Base-by-base conservation (phyloP, 1,284 basidiomycete species). In the Moniliophthora roreri region DNA sequence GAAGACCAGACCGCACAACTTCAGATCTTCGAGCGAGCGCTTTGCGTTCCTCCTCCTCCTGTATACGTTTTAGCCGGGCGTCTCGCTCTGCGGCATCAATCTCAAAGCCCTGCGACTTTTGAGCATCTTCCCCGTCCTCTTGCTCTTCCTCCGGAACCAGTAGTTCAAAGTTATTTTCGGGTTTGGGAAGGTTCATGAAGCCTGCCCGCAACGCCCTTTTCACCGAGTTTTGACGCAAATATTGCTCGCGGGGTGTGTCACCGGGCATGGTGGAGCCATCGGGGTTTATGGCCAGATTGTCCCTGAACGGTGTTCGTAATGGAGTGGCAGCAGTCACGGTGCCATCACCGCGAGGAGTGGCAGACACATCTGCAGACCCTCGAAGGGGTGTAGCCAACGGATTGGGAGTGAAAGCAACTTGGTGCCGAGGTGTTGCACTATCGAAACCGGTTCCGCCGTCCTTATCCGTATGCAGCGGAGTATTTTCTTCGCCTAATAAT, bases 91-190 rank as follows among this genome's bases (percentile, higher is more conserved):
- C 91, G 0, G 94, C 94, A 69, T 99, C 96, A 69, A 96, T 92
- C 61, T 89, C 89, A 8, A 47, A 34, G 0, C 78, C 71, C 56
- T 82, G 54, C 11, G 66, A 65, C 4, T 65, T 70, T 8, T 66
- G 75, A 20, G 68, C 76, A n/a, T 68, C 72, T 8, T 71, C 74
- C 1, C 73, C 81, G 1, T 83, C 83, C 9, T 80, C 83, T 13
- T 80, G 82, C 55, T 94, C 93, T 21, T 91, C 89, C 59, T 94
- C 92, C 4, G 93, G 93, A 4, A 98, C 86, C 21, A 96, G 82
- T 40, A 99, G 75, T 70, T 99, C 95, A 64, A 98, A 99, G 70
- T 99, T 96, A 69, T 99, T 99, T 74, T 98, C 94, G 0, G 97
- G 95, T 60, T 86, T 87, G 0, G 97, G 97, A 15, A 99, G 77